Percentiles rank a stretch among this genome's conserved stretches.
These are phyloP conservation scores for Medakamo hakoo DNA, from an alignment of 139 green algal species.

Conservation along the genomic window DNA sequence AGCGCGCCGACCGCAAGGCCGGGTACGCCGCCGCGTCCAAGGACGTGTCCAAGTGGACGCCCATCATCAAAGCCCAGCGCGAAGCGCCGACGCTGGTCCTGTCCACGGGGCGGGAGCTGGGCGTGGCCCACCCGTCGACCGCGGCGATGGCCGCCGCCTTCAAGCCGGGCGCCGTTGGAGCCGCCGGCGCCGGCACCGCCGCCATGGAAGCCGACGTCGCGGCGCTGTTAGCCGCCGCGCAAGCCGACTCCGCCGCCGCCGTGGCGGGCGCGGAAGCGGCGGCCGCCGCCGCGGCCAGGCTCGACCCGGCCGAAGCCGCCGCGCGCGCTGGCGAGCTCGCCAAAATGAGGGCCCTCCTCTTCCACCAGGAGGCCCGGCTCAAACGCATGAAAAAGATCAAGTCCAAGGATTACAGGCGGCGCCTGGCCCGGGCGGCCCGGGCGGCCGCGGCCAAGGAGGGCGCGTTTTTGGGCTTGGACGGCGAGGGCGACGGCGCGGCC, in stretches of 20 bases:
- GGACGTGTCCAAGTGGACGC: constrained; percentile 78
- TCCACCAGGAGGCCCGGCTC: constrained; percentile 79
- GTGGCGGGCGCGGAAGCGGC: constrained; percentile 52
- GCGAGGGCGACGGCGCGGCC: constrained; percentile 4
- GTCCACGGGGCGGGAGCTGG: constrained; percentile 16
- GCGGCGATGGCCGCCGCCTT: constrained; percentile 43
- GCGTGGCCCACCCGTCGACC: constrained; percentile 24
- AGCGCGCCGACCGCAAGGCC: constrained; percentile 56
- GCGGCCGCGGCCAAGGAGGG: constrained; percentile 8
- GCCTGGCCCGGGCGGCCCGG: constrained; percentile 28
- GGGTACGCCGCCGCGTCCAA: constrained; percentile 66
- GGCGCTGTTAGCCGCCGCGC: constrained; percentile 51
- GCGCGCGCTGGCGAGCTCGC: constrained; percentile 23
- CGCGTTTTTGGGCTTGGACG: background rate
- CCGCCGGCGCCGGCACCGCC: no score
- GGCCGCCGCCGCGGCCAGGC: constrained; percentile 42
- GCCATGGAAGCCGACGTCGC: constrained; percentile 76
- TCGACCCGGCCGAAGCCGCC: background rate
- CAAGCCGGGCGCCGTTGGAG: constrained; percentile 5
- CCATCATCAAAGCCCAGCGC: constrained; percentile 82
- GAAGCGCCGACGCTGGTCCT: constrained; percentile 79
- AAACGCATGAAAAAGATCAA: constrained; percentile 81
- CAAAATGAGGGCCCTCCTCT: constrained; percentile 70
- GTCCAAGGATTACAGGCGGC: constrained; percentile 47
- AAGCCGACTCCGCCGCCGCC: constrained; percentile 23